These are phyloP conservation scores for Cryptococcus hybrid DNA, from an alignment of 1,284 basidiomycete genomes.

Conservation along the genomic window DNA sequence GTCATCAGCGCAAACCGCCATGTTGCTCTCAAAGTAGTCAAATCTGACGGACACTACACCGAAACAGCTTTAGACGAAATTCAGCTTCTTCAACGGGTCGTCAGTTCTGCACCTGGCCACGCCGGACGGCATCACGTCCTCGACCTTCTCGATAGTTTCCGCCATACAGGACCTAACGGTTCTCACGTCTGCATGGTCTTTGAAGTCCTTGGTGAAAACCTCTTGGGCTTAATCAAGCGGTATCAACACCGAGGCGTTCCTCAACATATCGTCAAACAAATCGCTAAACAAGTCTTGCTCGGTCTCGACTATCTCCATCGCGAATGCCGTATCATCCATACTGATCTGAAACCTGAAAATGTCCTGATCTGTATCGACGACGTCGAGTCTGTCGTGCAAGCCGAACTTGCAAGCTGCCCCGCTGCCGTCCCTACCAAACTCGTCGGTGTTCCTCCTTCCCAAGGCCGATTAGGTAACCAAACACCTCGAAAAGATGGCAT, in stretches of 20 bases:
- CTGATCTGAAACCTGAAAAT: conserved; percentile 97
- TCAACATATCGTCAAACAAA: conserved; percentile 90
- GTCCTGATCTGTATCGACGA: conserved; percentile 97
- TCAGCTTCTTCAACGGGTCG: conserved; percentile 92
- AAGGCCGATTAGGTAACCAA: conserved; percentile 94
- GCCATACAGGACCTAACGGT: conserved; percentile 94
- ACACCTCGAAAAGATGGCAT: conserved; percentile 84
- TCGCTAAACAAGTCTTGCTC: conserved; percentile 92
- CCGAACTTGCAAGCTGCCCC: conserved; percentile 66
- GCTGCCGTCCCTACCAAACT: conserved; percentile 70
- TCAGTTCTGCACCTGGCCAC: conserved; percentile 71
- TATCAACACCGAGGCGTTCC: conserved; percentile 84
- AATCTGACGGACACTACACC: conserved; percentile 94
- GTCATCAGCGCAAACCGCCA: conserved; percentile 77
- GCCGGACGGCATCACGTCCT: conserved; percentile 67
- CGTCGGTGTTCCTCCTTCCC: conserved; percentile 91
- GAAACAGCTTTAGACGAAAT: conserved; percentile 99
- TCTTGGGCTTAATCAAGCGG: conserved; percentile 96
- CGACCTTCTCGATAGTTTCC: conserved; percentile 94
- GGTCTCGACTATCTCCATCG: conserved; percentile 98
- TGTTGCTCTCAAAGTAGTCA: conserved; percentile 98
- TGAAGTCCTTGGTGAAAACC: conserved; percentile 96
- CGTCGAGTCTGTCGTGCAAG: conserved; percentile 88
- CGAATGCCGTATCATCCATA: conserved; percentile 93
- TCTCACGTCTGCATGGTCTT: conserved; percentile 99